These are phyloP conservation scores for Cordyceps fumosorosea DNA, from an alignment of 2,329 filamentous ascomycete species.

Conservation along the genomic window DNA sequence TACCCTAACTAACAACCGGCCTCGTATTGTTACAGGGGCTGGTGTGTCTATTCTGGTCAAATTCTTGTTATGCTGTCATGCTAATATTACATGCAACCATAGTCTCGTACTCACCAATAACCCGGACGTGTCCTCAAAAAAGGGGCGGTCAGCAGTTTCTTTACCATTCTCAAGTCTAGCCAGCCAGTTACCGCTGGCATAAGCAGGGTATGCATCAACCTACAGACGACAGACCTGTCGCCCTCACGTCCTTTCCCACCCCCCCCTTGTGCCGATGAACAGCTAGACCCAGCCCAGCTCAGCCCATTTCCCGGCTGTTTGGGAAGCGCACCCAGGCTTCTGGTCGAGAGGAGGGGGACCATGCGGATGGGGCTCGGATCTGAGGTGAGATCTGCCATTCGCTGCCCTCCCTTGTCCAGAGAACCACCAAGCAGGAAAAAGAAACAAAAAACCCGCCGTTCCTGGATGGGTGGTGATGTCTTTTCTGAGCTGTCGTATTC, in stretches of 20 bases:
- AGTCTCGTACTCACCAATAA: neutral
- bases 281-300: slow-evolving; percentile 1
- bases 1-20: neutral
- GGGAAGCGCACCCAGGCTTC: neutral
- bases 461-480: neutral
- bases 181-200: too few relatives aligned
- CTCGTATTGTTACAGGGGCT: neutral
- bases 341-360: neutral
- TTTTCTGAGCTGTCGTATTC: slow-evolving; percentile 8
- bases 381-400: slow-evolving; percentile 11
- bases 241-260: neutral
- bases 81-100: neutral
- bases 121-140: neutral
- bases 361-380: slow-evolving; percentile 3
- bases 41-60: neutral
- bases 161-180: neutral
- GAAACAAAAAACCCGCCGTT: neutral
- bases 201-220: too few relatives aligned
- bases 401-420: neutral
- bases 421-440: neutral
- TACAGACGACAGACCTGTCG: too few relatives aligned
- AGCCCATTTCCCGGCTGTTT: slow-evolving; percentile 9
- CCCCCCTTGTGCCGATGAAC: neutral
- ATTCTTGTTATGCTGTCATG: neutral
- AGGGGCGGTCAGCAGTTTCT: neutral